Evolutionary conservation across 148 eudicot genomes (phyloP).

Genomic region (Nepenthes gracilis): DNA sequence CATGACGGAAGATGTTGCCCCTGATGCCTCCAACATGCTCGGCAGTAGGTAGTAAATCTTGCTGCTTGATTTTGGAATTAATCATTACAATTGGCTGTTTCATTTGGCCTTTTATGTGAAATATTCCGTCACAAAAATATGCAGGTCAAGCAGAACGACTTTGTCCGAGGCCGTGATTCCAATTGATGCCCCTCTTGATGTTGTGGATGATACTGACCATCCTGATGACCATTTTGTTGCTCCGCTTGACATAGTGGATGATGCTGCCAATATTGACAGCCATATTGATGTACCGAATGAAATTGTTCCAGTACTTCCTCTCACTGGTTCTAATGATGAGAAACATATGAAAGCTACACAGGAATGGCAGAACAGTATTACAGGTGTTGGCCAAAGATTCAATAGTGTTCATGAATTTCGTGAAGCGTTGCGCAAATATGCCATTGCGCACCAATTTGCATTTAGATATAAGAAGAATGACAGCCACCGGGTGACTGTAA

Average conservation of each 20-base stretch:
- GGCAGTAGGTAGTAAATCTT: conserved; percentile 55
- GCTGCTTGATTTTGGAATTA: conserved; percentile 6
- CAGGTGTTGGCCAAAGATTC: conserved; percentile 94
- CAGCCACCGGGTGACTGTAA: conserved; percentile 93
- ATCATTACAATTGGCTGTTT: conserved; percentile 3
- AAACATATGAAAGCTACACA: conserved; percentile 63
- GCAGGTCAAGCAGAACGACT: conserved; percentile 88
- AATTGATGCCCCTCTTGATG: conserved; percentile 41
- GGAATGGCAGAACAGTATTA: conserved; percentile 80
- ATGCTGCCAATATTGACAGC: conserved; percentile 26
- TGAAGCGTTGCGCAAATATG: conserved; percentile 75
- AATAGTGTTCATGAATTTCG: conserved; percentile 80
- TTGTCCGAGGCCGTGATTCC: conserved; percentile 56
- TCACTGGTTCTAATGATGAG: conserved; percentile 41
- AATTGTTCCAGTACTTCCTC: conserved; percentile 20
- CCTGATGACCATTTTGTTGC: conserved; percentile 44
- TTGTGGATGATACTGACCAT: conserved; percentile 43
- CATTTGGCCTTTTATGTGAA: conserved; percentile 6
- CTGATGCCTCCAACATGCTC: conserved; percentile 66
- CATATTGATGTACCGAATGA: conserved; percentile 36
- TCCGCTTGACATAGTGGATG: conserved; percentile 42
- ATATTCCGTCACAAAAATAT: conserved; percentile 16
- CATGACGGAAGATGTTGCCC: conserved; percentile 48
- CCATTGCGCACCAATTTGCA: conserved; percentile 88
- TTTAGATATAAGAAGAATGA: conserved; percentile 88